Base-by-base conservation (phyloP, 345 rosid genomes). In the Trapa incisa region DNA sequence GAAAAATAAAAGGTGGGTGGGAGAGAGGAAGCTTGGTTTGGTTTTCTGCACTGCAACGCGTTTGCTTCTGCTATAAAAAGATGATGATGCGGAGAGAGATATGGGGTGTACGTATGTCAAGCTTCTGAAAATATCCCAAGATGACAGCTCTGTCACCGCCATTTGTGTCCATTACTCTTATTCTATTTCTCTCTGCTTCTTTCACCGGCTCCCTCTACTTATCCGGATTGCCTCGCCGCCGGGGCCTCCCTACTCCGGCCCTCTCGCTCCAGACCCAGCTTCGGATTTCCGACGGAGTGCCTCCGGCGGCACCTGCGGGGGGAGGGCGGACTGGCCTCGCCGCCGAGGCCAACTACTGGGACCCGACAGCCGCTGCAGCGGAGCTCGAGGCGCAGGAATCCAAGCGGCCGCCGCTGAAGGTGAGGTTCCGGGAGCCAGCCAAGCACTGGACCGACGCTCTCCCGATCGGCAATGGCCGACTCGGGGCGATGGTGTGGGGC, bases 401-500 rank as follows among this genome's bases (percentile, higher is more conserved):
- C 47, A 73, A 82, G 13, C 75, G 56, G 71, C 85, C 96, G 71
- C 85, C 96, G 6, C 72, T 87, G 65, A 89, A 86, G 85, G 62
- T 89, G 50, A 82, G 79, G 1, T 94, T 87, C 68, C 36, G 39
- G 35, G 89, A 78, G 56, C 96, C 97, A 0, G 88, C 97, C 53
- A 74, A 81, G 70, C 79, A 87, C 69, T 94, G 94, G 93, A 94
- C 96, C n/a, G 97, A 94, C 66, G 85, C 99, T 14, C 77, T 89
- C 75, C 99, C 99, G 8, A 80, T 94, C 17, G 97, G 96, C 0
- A 94, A 94, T 81, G 97, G 97, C 36, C 92, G 97, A 12, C 75
- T 94, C 5, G 99, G 97, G 38, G 99, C 97, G 36, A 91, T 91
- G 86, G 71, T 94, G 47, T 89, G 92, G 96, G 97, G 96, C 48